Evolutionary conservation across 345 rosid genomes (phyloP), one percentile per base, ranked within the genome.

Genomic region (Mercurialis annua): DNA sequence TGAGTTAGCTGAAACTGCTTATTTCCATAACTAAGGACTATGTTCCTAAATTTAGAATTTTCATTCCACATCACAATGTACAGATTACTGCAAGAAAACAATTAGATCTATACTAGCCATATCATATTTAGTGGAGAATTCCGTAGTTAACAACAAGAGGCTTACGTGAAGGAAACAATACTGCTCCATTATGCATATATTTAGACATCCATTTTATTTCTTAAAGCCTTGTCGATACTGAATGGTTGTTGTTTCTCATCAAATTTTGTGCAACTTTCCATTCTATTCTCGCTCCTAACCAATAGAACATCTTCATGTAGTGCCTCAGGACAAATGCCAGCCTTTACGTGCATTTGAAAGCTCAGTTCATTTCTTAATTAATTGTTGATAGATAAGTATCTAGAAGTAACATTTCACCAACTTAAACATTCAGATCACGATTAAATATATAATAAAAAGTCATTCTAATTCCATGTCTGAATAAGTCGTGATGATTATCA

Each of bases 141-240:
- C 60, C 42, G 31, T 6, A 12, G 23, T 56, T 27, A 23, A 48
- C 12, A 29, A 14, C 60, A 56, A 17, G 42, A 55, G 5, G 24
- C 63, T 59, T 47, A 59, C 24, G 38, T 38, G 31, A 59, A n/a
- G 29, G 47, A 10, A 9, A 48, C 63, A 59, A 43, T 38, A n/a
- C 33, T 15, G 10, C 21, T 38, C 20, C 1, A 34, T 18, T 21
- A n/a, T n/a, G 63, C 30, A 59, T 18, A 11, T 6, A 20, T 36
- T 26, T 20, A 38, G 18, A 29, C 2, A 30, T 59, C 46, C 46
- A 18, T 36, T 24, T 11, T 20, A 24, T 46, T 59, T 46, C 46
- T 29, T 12, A n/a, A 59, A 23, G 24, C 20, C 29, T 23, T 27
- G 18, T 27, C 34, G n/a, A 11, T 4, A 30, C 47, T 36, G 47